Base-by-base conservation (phyloP, 345 rosid genomes). In the Lumnitzera racemosa region DNA sequence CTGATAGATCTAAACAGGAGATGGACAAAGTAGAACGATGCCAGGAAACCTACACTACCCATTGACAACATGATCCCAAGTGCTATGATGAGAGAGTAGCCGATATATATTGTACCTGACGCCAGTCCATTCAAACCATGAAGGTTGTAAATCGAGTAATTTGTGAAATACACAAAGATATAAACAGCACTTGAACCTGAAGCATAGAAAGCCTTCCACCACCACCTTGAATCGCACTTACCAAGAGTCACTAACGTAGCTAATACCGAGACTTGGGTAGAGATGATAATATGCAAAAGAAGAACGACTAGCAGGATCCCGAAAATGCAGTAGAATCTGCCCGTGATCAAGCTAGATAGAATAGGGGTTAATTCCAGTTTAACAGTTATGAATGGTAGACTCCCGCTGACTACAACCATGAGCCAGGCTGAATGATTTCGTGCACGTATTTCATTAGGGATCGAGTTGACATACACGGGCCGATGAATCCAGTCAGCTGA, bases 201-300 rank as follows among this genome's bases (percentile, higher is more conserved):
- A 24, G 64, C 70, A 29, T 16, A 67, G 60, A 67, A 67, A 4
- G 70, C 57, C 59, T 67, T 67, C 70, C 70, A 67, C 70, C 70
- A 67, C 70, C 70, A 67, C 15, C 47, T n/a, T 49, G 52, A 59
- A 15, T 67, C 70, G 54, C 55, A 58, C 2, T 25, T 65, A 15
- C 13, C 20, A 2, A 67, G 64, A 49, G 17, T 48, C 49, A 61
- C 55, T 29, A 50, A 46, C 5, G 64, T 53, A n/a, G 59, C 24
- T 12, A 66, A 17, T 27, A 66, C 31, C 14, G 70, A 66, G 3
- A 24, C 63, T 29, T 51, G 53, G 0, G 59, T 57, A 55, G 58
- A 60, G 4, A 59, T 16, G 0, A 67, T 4, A 23, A 67, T 31
- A 16, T 54, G 48, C 53, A 55, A 20, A 20, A 47, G 13, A 20